A percentile compares a stretch with the other conserved stretches of the same genome.
Conservation (phyloP, 192 early-diverging fungal species). For the Coemansia sp. region DNA sequence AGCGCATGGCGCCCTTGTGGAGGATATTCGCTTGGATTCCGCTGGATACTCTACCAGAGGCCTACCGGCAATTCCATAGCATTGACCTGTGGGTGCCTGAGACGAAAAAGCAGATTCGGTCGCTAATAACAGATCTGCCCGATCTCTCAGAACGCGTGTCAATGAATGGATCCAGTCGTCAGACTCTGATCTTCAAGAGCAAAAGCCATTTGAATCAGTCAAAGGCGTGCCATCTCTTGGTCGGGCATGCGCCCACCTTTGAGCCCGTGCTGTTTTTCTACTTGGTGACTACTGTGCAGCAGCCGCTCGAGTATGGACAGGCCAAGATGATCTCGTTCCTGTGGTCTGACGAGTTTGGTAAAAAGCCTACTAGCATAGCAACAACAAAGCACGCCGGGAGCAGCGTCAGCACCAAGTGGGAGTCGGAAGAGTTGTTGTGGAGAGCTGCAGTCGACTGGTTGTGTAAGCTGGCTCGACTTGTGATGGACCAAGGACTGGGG, state of each 20-base stretch:
- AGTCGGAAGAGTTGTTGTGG: conserved; percentile 16
- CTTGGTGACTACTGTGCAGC: conserved; percentile 26
- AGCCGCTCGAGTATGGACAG: conserved; percentile 7
- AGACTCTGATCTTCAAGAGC: conserved; percentile 14
- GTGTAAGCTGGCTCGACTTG: conserved; percentile 4
- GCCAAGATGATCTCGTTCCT: conserved; percentile 13
- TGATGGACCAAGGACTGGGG: background rate
- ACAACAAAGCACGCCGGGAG: background rate
- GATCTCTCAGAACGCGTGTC: conserved; percentile 4
- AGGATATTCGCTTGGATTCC: conserved; percentile 28
- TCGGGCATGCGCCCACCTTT: conserved; percentile 1
- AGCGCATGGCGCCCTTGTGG: conserved; percentile 23
- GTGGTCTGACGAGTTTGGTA: conserved; percentile 16
- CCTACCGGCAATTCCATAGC: conserved; percentile 3
- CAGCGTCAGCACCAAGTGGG: conserved; percentile 8
- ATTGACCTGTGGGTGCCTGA: conserved; percentile 7
- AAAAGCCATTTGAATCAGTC: conserved; percentile 16
- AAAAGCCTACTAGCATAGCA: conserved; percentile 1
- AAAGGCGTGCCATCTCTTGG: conserved; percentile 2
- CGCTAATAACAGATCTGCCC: background rate
- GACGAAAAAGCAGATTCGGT: conserved; percentile 7
- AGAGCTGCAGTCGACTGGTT: conserved; percentile 24
- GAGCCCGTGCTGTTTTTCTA: conserved; percentile 32
- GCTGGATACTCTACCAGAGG: conserved; percentile 10
- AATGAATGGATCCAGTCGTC: background rate